Conservation (phyloP, 371 early-diverging fungal species). For the Rhizopus arrhizus region DNA sequence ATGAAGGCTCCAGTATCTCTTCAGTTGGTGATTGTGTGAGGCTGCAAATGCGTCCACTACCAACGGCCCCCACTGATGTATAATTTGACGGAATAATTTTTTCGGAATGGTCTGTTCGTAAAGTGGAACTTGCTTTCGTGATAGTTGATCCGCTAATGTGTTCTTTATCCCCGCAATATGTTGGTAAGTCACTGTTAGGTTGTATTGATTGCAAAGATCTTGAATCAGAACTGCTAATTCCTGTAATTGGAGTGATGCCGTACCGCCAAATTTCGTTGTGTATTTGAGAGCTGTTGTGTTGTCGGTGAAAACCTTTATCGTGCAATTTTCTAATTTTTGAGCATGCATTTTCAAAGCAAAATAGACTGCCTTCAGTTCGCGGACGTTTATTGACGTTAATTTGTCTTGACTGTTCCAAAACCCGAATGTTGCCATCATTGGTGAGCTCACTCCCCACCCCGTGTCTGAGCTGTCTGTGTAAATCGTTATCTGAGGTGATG, state of each 20-base stretch:
- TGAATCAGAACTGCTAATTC: slow-evolving; percentile 17
- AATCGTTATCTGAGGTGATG: background rate
- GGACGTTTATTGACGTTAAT: slow-evolving; percentile 19
- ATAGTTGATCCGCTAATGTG: slow-evolving; percentile 8
- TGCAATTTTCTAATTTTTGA: slow-evolving; percentile 5
- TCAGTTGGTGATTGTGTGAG: background rate
- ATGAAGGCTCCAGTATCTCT: background rate
- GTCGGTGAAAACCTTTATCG: slow-evolving; percentile 17
- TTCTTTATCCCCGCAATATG: slow-evolving; percentile 16
- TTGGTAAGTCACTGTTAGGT: slow-evolving; percentile 14
- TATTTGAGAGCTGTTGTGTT: slow-evolving; percentile 20
- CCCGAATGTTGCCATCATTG: slow-evolving; percentile 3
- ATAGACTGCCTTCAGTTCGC: too few species aligned
- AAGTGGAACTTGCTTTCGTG: slow-evolving; percentile 10
- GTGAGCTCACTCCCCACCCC: slow-evolving; percentile 17
- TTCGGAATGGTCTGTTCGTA: slow-evolving; percentile 18
- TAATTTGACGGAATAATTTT: slow-evolving; percentile 1
- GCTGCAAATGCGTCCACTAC: background rate
- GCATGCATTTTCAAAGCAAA: slow-evolving; percentile 14
- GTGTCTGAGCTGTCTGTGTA: slow-evolving; percentile 18
- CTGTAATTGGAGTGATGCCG: slow-evolving; percentile 9
- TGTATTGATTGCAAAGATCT: slow-evolving; percentile 12
- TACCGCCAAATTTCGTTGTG: slow-evolving; percentile 16
- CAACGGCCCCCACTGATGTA: slow-evolving; percentile 11
- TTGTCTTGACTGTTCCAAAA: slow-evolving; percentile 24